These are phyloP conservation scores for Corymbia maculata DNA, from an alignment of 345 rosid genomes.

Conservation along the genomic window DNA sequence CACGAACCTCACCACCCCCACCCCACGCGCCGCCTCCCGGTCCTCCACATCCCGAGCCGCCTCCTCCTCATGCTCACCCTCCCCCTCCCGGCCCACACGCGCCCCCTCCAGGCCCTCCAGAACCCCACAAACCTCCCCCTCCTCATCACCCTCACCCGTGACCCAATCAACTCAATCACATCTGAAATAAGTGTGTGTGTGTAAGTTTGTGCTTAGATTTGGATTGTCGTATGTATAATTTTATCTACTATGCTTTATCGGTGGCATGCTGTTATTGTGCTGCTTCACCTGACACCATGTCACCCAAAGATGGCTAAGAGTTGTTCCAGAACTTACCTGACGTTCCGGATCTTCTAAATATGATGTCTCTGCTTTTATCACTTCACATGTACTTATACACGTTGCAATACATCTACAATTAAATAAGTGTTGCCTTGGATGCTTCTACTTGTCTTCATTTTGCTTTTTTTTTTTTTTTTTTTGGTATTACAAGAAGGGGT, in stretches of 20 bases:
- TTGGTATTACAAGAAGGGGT: not conserved
- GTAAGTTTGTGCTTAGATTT: not conserved
- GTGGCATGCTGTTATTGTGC: not conserved
- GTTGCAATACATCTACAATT: not conserved
- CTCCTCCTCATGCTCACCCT: constrained; percentile 10
- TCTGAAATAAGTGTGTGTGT: not conserved
- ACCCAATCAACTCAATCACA: not conserved
- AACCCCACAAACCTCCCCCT: constrained; percentile 6
- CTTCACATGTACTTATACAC: not conserved
- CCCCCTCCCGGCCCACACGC: not conserved
- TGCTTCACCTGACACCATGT: not conserved
- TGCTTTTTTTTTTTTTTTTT: too few species aligned
- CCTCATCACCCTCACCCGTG: not conserved
- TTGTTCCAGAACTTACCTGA: not conserved
- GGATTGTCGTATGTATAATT: not conserved
- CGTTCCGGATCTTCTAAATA: not conserved
- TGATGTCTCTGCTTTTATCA: not conserved
- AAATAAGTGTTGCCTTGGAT: not conserved
- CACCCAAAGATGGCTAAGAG: not conserved
- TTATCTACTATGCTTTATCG: not conserved
- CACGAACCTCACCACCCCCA: constrained; percentile 12
- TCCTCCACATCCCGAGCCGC: constrained; percentile 7
- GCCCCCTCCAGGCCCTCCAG: constrained; percentile 10
- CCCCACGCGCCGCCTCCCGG: constrained; percentile 4
- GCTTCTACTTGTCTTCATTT: not conserved